Base-by-base conservation (phyloP, 208 protist species). In the Crithidia fasciculata region DNA sequence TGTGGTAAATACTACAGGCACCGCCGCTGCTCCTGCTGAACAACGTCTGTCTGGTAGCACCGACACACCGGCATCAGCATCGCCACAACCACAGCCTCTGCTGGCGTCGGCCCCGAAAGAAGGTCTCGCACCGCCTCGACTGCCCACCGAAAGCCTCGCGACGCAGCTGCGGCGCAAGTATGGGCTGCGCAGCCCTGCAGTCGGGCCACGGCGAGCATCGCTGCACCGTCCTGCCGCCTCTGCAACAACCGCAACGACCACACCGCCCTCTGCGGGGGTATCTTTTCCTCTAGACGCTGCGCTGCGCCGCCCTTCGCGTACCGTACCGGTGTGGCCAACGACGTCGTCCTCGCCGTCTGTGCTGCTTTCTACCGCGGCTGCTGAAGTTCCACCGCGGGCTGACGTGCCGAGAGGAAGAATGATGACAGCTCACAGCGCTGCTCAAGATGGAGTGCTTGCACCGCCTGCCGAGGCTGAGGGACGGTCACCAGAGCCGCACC, bases 151-250 rank as follows among this genome's bases (percentile, higher is more conserved):
- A n/a, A 74, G 74, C 19, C n/a, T 79, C 2, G 74, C 60, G 0
- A 47, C 74, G 53, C 66, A 74, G 44, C 28, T 79, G 53, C 74
- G 74, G 7, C 74, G 67, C 16, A 79, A 79, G 60, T 74, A 79
- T 39, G 53, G 61, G 18, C 52, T 79, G 3, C 67, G 49, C n/a
- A 12, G 39, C 40, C 44, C 16, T 47, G n/a, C 57, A 36, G 5
- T 15, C 47, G 19, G 15, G 28, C 55, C 40, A 6, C 55, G 55
- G 8, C 6, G 8, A 5, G 40, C 7, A 41, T 19, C 55, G 6
- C 5, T 41, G 28, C 8, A 41, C 19, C 8, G 19, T 19, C 55
- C 16, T 28, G 55, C 19, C 28, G 45, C 45, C 12, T 49, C 45
- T 49, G 7, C 7, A 0, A 0, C 9, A 15, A 2, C 45, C 45